Base-by-base conservation (phyloP, 2,329 filamentous ascomycete species). In the Pezicula carpinea region DNA sequence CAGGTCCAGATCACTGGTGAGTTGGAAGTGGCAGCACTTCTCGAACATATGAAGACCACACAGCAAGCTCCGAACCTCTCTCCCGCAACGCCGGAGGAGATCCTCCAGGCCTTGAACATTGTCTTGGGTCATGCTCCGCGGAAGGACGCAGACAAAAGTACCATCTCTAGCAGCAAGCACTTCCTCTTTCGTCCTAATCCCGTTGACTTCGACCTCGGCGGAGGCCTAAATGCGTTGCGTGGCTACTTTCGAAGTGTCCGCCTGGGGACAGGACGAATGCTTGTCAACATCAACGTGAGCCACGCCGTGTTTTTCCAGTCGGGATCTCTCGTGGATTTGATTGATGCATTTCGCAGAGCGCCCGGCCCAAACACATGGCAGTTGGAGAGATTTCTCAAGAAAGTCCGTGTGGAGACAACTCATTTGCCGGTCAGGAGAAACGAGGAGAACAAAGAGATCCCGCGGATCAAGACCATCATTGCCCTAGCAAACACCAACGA, bases 231-330 rank as follows among this genome's bases (percentile, higher is more conserved):
- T 40, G 79, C 77, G 0, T 59, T 80, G 6, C 69, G 79, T 36
- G 80, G 80, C 0, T 83, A 78, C 64, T 82, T 76, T 56, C 67
- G 77, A 5, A 82, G 77, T 54, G 76, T 79, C 19, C 75, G 80
- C 5, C 73, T 75, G 1, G 72, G 76, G 7, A 74, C 76, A 11
- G 70, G 70, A 35, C 70, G 78, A 4, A 64, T 83, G 7, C 59
- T 83, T 3, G 59, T 82, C 23, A 83, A 84, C 47, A 64, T 83
- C 7, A 80, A 83, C 48, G 77, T 83, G 22, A 76, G 76, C 8
- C 74, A 73, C 26, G 68, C 71, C 3, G 47, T 23, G 14, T 46
- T 15, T 38, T 49, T 36, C 43, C 18, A 46, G 29, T 7, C 4
- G 8, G 48, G 48, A 14, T 29, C 19, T 26, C 48, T 50, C 34